Percentiles rank a stretch among this genome's conserved stretches.
phyloP scores from a whole-genome alignment of 176 grass and related monocot genomes.

The Phoenix roebelenii region DNA sequence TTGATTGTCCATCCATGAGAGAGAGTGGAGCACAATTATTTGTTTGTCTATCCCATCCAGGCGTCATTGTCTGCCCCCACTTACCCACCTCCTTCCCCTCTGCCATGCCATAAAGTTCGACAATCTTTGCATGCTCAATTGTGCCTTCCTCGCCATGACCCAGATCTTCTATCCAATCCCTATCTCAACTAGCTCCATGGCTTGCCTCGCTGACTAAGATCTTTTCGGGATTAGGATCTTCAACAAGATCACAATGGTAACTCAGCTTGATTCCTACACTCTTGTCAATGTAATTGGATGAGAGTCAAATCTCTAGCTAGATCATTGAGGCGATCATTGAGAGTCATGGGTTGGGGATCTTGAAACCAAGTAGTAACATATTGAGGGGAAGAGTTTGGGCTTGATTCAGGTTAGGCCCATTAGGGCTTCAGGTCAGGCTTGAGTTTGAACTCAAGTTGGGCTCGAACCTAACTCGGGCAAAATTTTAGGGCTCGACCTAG shows the following conservation, averaged over 20 bases:
- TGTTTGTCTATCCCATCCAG: slow-evolving; percentile 33
- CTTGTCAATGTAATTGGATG: slow-evolving; percentile 41
- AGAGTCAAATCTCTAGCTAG: slow-evolving; percentile 44
- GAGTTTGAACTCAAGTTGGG: too few relatives aligned
- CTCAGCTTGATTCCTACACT: too few relatives aligned
- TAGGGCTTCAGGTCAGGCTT: too few relatives aligned
- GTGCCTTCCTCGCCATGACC: slow-evolving; percentile 58
- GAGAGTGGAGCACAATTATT: too few relatives aligned
- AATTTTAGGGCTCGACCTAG: too few relatives aligned
- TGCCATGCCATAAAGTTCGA: slow-evolving; percentile 47
- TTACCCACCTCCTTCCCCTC: slow-evolving; percentile 36
- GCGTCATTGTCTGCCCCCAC: slow-evolving; percentile 44
- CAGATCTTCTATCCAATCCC: slow-evolving; percentile 52
- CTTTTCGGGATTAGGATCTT: slow-evolving; percentile 58
- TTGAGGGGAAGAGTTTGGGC: slow-evolving; percentile 29
- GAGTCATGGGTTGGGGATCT: slow-evolving; percentile 54
- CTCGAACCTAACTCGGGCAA: too few relatives aligned
- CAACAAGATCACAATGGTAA: slow-evolving; percentile 35
- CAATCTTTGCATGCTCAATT: slow-evolving; percentile 57
- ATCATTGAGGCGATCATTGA: slow-evolving; percentile 40
- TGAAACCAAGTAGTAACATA: slow-evolving; percentile 75
- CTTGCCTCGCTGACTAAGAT: slow-evolving; percentile 75
- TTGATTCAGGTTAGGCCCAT: too few relatives aligned
- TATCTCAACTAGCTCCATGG: slow-evolving; percentile 30
- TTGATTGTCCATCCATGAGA: too few relatives aligned